Conservation (phyloP, 768 basidiomycete species). For the Amanita brunnescens region DNA sequence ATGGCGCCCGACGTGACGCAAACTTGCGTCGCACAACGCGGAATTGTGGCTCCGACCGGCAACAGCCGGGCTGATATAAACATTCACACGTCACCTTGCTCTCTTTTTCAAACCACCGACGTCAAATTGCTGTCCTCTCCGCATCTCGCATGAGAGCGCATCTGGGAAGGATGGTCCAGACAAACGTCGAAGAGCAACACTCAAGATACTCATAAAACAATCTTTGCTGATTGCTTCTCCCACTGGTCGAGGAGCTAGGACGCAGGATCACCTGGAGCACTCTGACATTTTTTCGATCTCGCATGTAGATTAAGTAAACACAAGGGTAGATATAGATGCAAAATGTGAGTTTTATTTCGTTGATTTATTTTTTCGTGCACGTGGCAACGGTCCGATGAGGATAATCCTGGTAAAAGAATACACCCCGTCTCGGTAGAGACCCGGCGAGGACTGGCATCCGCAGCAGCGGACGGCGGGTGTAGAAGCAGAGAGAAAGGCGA, state of each 20-base stretch:
- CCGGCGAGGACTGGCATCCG: conserved; percentile 15
- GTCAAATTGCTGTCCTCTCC: conserved; percentile 76
- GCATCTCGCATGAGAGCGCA: conserved; percentile 21
- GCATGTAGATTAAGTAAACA: conserved; percentile 1
- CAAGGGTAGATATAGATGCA: conserved; percentile 12
- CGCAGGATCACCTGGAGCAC: conserved; percentile 85
- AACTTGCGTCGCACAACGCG: not conserved
- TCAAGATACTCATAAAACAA: conserved; percentile 71
- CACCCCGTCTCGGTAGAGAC: conserved; percentile 41
- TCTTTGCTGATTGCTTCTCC: conserved; percentile 88
- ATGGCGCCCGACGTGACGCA: not conserved
- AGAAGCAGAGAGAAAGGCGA: conserved; percentile 83
- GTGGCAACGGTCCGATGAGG: conserved; percentile 47
- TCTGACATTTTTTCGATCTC: conserved; percentile 8
- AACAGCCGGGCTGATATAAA: conserved; percentile 20
- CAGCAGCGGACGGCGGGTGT: conserved; percentile 44
- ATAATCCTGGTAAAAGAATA: conserved; percentile 86
- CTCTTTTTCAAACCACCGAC: conserved; percentile 38
- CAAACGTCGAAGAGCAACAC: conserved; percentile 71
- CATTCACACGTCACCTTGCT: conserved; percentile 6
- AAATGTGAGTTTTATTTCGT: conserved; percentile 17
- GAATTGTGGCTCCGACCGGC: conserved; percentile 16
- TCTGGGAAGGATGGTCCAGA: conserved; percentile 76
- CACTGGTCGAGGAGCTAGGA: conserved; percentile 84
- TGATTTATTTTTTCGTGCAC: conserved; percentile 7